These are phyloP conservation scores for Leersia perrieri DNA, from an alignment of 176 grass and related monocot species.

Conservation along the genomic window DNA sequence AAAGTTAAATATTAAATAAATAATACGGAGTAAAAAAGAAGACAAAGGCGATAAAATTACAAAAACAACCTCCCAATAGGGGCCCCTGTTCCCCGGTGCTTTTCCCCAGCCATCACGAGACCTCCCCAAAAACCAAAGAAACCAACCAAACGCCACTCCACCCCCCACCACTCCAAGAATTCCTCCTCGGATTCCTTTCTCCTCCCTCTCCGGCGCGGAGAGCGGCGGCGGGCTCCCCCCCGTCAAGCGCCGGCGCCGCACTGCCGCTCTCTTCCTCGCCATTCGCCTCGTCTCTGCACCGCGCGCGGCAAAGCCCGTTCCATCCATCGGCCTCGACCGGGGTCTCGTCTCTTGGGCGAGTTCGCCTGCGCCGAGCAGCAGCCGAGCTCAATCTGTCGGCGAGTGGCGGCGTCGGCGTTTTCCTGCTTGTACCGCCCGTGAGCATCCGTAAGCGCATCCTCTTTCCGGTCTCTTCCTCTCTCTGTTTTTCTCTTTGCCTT, in stretches of 20 bases:
- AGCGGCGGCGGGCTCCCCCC: not conserved
- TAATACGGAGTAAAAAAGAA: constrained; percentile 28
- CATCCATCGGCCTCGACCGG: no score
- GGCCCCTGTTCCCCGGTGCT: constrained; percentile 37
- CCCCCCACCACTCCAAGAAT: constrained; percentile 38
- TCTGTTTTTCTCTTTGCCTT: no score
- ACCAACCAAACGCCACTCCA: constrained; percentile 35
- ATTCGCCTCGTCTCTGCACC: not conserved
- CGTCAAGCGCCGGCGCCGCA: constrained; percentile 3
- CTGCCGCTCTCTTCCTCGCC: not conserved
- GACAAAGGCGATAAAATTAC: constrained; percentile 48
- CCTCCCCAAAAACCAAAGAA: constrained; percentile 8
- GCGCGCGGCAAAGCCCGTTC: no score
- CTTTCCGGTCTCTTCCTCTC: no score
- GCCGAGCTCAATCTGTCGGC: no score
- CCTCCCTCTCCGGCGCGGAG: no score
- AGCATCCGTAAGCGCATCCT: no score
- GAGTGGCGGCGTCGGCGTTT: no score
- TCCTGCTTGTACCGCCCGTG: no score
- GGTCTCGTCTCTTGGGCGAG: no score
- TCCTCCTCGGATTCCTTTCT: constrained; percentile 40
- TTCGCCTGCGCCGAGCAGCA: no score
- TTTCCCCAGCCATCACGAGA: constrained; percentile 57
- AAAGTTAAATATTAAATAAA: not conserved
- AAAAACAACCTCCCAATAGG: constrained; percentile 26